Evolutionary conservation across 2,329 filamentous ascomycete genomes (phyloP).

Genomic region (Westerdykella ornata): DNA sequence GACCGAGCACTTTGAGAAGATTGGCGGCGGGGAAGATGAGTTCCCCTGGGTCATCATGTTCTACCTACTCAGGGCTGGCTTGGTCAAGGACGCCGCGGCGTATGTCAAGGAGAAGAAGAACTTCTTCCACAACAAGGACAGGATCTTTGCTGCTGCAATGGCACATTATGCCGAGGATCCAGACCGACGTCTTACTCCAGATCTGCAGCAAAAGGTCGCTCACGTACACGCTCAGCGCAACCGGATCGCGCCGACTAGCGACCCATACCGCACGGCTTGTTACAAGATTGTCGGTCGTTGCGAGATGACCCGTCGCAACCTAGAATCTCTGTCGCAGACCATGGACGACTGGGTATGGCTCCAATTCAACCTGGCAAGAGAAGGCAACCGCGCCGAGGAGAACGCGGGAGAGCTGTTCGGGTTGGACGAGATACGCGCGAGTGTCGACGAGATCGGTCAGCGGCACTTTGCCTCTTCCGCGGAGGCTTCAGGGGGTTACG

Average conservation of each 20-base stretch:
- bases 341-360: constrained; percentile 64
- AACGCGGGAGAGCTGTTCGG: constrained; percentile 57
- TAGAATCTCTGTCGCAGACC: constrained; percentile 51
- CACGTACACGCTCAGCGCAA: constrained; percentile 82
- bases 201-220: constrained; percentile 79
- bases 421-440: constrained; percentile 64
- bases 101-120: constrained; percentile 79
- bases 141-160: constrained; percentile 83
- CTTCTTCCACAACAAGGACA: constrained; percentile 83
- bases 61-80: constrained; percentile 79
- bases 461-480: constrained; percentile 81
- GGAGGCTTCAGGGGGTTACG: constrained; percentile 72
- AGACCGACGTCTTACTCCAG: constrained; percentile 69
- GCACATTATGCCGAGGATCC: constrained; percentile 71
- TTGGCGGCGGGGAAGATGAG: constrained; percentile 58
- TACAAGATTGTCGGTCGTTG: constrained; percentile 92
- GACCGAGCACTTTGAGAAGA: constrained; percentile 70
- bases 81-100: constrained; percentile 73
- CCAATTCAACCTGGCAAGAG: constrained; percentile 57
- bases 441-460: constrained; percentile 80
- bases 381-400: constrained; percentile 56
- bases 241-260: constrained; percentile 77
- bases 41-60: constrained; percentile 93
- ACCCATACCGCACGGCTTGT: constrained; percentile 93
- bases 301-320: constrained; percentile 51